Conservation (phyloP, 352 stramenopile species). For the Phytophthora tentaculata region DNA sequence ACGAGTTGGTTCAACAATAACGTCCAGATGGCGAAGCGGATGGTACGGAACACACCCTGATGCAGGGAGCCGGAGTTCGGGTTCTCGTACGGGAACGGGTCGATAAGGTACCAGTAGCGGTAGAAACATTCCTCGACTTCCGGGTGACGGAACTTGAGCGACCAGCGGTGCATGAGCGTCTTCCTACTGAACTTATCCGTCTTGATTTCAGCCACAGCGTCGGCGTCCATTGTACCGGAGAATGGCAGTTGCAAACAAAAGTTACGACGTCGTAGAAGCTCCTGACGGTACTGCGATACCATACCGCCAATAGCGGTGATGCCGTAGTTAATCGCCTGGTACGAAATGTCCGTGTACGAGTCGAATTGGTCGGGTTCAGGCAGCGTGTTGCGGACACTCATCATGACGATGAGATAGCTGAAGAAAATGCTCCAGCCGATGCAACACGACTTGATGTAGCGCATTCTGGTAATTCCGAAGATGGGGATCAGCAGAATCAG, state of each 20-base stretch:
- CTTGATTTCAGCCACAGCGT: slow-evolving; percentile 63
- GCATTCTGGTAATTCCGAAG: slow-evolving; percentile 87
- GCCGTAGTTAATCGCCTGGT: slow-evolving; percentile 86
- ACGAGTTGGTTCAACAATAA: slow-evolving; percentile 77
- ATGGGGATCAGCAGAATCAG: slow-evolving; percentile 86
- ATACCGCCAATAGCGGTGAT: slow-evolving; percentile 82
- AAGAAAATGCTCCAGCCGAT: slow-evolving; percentile 82
- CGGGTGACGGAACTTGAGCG: slow-evolving; percentile 73
- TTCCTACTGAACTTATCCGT: slow-evolving; percentile 79
- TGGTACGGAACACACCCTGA: slow-evolving; percentile 71
- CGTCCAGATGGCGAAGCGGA: slow-evolving; percentile 78
- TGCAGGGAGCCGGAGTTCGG: slow-evolving; percentile 80
- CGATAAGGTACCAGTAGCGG: slow-evolving; percentile 87
- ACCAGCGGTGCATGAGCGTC: slow-evolving; percentile 68
- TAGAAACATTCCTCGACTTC: slow-evolving; percentile 85
- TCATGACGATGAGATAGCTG: slow-evolving; percentile 68
- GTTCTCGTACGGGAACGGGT: slow-evolving; percentile 86
- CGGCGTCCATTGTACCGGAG: slow-evolving; percentile 70
- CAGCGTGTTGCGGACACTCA: slow-evolving; percentile 47
- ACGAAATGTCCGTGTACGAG: slow-evolving; percentile 77
- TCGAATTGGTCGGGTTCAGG: slow-evolving; percentile 54
- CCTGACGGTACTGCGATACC: slow-evolving; percentile 86
- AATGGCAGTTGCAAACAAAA: slow-evolving; percentile 83
- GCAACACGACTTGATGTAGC: slow-evolving; percentile 73
- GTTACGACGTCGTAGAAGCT: slow-evolving; percentile 75